These are phyloP conservation scores for Cryphonectria radicalis DNA, from an alignment of 2,329 filamentous ascomycete genomes.

Conservation along the genomic window DNA sequence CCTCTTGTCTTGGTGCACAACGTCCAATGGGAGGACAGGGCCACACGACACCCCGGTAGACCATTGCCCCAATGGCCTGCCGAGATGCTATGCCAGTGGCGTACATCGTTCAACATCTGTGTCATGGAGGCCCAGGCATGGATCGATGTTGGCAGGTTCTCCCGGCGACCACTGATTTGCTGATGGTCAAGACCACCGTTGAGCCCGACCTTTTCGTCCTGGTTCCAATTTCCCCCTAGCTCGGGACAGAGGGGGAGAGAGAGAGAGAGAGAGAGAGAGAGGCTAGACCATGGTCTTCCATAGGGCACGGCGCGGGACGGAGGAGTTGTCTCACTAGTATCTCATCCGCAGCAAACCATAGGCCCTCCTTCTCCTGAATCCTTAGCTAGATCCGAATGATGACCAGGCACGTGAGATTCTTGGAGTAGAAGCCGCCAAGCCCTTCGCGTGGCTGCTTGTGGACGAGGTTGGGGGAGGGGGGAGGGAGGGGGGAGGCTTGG, in stretches of 20 bases:
- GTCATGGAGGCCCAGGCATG: neutral
- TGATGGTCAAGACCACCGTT: neutral
- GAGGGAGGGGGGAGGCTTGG: neutral
- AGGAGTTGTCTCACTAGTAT: neutral
- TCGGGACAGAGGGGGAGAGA: too few species aligned
- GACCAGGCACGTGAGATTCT: neutral
- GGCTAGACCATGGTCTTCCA: neutral
- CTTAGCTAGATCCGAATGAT: neutral
- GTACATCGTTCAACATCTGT: neutral
- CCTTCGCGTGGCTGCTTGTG: neutral
- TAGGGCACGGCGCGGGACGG: neutral
- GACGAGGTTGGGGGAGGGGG: too few species aligned
- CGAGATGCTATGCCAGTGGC: neutral
- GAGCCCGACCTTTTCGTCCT: too few species aligned
- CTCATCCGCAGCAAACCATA: neutral
- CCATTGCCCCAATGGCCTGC: neutral
- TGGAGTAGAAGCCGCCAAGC: neutral
- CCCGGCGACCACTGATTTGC: neutral
- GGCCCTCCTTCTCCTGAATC: neutral
- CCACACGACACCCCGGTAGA: neutral
- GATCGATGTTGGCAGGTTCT: neutral
- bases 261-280: too few species aligned
- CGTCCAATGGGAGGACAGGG: neutral
- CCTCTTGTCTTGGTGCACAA: neutral
- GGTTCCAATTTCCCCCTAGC: too few species aligned